Evolutionary conservation across 176 grass and related monocot species (phyloP).

Genomic region (Raddia distichophylla): DNA sequence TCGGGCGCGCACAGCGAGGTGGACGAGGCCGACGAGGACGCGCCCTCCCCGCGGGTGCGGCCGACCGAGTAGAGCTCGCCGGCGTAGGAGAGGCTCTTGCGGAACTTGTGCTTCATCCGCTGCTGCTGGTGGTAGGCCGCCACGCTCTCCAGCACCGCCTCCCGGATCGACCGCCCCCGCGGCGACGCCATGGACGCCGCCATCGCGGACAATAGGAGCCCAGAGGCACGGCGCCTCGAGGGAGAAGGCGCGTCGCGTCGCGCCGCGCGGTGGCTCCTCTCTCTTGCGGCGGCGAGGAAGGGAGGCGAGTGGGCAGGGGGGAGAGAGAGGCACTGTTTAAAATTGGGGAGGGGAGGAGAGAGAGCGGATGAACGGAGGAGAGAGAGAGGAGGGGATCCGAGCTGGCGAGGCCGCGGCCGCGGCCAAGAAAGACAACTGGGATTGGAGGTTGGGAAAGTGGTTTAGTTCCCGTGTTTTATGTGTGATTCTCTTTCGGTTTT

Average conservation of each 20-base stretch:
- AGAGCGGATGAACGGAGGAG: constrained; percentile 9
- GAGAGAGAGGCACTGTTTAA: constrained; percentile 20
- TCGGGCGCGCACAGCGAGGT: constrained; percentile 46
- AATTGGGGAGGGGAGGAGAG: constrained; percentile 40
- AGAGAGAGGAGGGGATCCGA: constrained; percentile 20
- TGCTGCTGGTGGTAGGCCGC: constrained; percentile 81
- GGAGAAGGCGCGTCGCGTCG: background rate
- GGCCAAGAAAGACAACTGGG: constrained; percentile 44
- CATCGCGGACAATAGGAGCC: constrained; percentile 27
- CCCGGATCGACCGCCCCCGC: constrained; percentile 72
- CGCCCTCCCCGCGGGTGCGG: constrained; percentile 14
- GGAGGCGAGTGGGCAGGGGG: constrained; percentile 24
- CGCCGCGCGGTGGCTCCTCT: background rate
- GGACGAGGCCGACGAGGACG: constrained; percentile 27
- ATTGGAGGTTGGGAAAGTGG: constrained; percentile 33
- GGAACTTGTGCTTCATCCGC: constrained; percentile 49
- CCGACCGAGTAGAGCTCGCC: constrained; percentile 51
- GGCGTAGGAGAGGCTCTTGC: constrained; percentile 68
- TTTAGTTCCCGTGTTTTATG: constrained; percentile 38
- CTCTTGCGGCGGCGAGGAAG: background rate
- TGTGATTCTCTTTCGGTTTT: background rate
- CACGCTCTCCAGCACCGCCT: constrained; percentile 82
- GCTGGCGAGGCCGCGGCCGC: constrained; percentile 42
- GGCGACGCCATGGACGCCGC: constrained; percentile 67
- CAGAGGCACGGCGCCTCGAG: background rate